Evolutionary conservation across 352 stramenopile species (phyloP).

Genomic region (Albugo candida): DNA sequence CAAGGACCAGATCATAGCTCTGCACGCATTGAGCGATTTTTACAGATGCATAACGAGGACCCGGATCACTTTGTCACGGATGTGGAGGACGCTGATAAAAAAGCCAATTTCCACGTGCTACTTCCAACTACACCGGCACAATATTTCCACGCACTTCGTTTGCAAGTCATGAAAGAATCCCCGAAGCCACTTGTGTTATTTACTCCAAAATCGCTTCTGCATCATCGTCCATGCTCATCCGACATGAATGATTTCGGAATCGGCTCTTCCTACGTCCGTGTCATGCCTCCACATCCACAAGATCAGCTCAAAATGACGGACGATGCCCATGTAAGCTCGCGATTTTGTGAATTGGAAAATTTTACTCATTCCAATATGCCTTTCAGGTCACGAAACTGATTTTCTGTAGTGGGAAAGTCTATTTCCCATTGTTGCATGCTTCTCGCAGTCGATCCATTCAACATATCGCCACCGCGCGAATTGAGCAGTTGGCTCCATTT

Average conservation of each 20-base stretch:
- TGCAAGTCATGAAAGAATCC: constrained; percentile 28
- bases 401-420: constrained; percentile 72
- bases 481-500: constrained; percentile 90
- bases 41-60: constrained; percentile 67
- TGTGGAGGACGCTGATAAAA: constrained; percentile 20
- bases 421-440: constrained; percentile 52
- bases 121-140: constrained; percentile 82
- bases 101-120: constrained; percentile 56
- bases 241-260: constrained; percentile 39
- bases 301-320: constrained; percentile 42
- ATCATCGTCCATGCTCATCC: constrained; percentile 63
- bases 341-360: background rate
- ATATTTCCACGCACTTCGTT: constrained; percentile 91
- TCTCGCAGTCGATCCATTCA: constrained; percentile 29
- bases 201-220: constrained; percentile 63
- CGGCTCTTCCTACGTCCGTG: constrained; percentile 36
- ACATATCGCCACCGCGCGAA: constrained; percentile 43
- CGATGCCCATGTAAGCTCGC: constrained; percentile 25
- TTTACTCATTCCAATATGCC: constrained; percentile 2
- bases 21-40: constrained; percentile 66
- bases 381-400: constrained; percentile 51
- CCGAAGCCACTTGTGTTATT: constrained; percentile 64
- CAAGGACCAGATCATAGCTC: constrained; percentile 73
- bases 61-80: constrained; percentile 30
- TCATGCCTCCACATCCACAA: constrained; percentile 53